Conservation (phyloP, 2,329 filamentous ascomycete genomes). For the Diaporthe sp. region DNA sequence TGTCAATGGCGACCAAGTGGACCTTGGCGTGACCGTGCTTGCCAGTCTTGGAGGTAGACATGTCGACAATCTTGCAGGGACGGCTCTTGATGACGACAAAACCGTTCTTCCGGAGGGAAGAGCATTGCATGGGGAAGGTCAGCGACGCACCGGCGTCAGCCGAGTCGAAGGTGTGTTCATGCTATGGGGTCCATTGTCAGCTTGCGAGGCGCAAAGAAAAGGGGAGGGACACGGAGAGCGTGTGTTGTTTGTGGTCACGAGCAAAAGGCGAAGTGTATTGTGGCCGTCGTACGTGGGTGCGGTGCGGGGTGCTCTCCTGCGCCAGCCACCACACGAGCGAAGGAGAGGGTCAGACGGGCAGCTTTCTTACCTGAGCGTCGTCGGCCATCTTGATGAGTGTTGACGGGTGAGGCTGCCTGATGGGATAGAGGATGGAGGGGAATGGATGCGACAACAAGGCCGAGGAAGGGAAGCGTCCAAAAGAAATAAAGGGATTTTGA, state of each 20-base stretch:
- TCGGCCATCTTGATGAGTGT: constrained; percentile 70
- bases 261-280: constrained; percentile 21
- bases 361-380: constrained; percentile 62
- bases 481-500: constrained; percentile 30
- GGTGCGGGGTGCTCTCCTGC: constrained; percentile 62
- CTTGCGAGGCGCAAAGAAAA: constrained; percentile 33
- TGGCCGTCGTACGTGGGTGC: constrained; percentile 40
- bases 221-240: neutral
- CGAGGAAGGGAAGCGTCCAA: constrained; percentile 32
- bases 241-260: neutral
- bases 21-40: constrained; percentile 99
- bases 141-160: constrained; percentile 95
- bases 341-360: constrained; percentile 35
- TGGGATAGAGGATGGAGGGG: constrained; percentile 30
- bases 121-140: constrained; percentile 99
- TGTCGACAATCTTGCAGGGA: constrained; percentile 99
- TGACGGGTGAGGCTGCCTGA: constrained; percentile 42
- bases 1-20: constrained; percentile 96
- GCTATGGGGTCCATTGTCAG: constrained; percentile 55
- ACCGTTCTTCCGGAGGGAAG: constrained; percentile 99
- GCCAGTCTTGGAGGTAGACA: constrained; percentile 99
- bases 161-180: constrained; percentile 83
- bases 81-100: constrained; percentile 98
- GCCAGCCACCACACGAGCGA: constrained; percentile 44
- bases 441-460: constrained; percentile 35